A percentile compares a stretch with the other conserved stretches of the same genome.
phyloP scores from a whole-genome alignment of 2,329 filamentous ascomycete species.

The Torrubiella hemipterigena region DNA sequence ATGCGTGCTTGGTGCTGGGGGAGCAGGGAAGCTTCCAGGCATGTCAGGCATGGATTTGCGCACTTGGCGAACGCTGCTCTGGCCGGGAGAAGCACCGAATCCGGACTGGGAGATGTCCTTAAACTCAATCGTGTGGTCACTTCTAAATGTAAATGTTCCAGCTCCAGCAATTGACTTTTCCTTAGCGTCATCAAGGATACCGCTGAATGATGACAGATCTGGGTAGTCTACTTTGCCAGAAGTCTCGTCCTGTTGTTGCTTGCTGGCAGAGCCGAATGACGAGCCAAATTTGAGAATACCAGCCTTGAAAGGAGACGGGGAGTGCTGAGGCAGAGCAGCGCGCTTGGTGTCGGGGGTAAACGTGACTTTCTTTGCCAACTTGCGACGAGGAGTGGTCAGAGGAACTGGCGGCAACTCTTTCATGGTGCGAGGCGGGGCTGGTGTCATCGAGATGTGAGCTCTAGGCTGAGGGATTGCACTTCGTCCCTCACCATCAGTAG shows the following conservation, averaged over 20 bases:
- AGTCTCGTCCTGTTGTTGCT: slow-evolving; percentile 13
- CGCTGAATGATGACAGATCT: slow-evolving; percentile 32
- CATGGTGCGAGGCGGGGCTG: slow-evolving; percentile 30
- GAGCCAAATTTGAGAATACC: slow-evolving; percentile 29
- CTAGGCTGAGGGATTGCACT: slow-evolving; percentile 36
- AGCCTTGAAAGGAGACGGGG: slow-evolving; percentile 45
- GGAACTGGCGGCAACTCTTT: slow-evolving; percentile 40
- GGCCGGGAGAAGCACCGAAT: slow-evolving; percentile 46
- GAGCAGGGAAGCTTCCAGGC: slow-evolving; percentile 42
- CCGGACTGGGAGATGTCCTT: slow-evolving; percentile 31
- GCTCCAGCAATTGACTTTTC: slow-evolving; percentile 29
- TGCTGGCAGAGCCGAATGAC: slow-evolving; percentile 16
- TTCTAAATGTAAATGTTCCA: slow-evolving; percentile 53
- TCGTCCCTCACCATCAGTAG: slow-evolving; percentile 23
- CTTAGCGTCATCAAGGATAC: slow-evolving; percentile 13
- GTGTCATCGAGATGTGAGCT: slow-evolving; percentile 30
- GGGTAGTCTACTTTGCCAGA: slow-evolving; percentile 35
- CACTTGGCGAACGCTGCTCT: slow-evolving; percentile 49
- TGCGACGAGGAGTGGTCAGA: slow-evolving; percentile 56
- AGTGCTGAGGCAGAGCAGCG: slow-evolving; percentile 29
- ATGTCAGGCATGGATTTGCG: slow-evolving; percentile 39
- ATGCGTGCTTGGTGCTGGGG: slow-evolving; percentile 17
- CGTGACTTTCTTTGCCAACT: slow-evolving; percentile 59
- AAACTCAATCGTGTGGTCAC: slow-evolving; percentile 52
- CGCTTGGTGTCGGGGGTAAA: slow-evolving; percentile 63